Conservation (phyloP, 139 green algal species). For the Picochlorum sp. region DNA sequence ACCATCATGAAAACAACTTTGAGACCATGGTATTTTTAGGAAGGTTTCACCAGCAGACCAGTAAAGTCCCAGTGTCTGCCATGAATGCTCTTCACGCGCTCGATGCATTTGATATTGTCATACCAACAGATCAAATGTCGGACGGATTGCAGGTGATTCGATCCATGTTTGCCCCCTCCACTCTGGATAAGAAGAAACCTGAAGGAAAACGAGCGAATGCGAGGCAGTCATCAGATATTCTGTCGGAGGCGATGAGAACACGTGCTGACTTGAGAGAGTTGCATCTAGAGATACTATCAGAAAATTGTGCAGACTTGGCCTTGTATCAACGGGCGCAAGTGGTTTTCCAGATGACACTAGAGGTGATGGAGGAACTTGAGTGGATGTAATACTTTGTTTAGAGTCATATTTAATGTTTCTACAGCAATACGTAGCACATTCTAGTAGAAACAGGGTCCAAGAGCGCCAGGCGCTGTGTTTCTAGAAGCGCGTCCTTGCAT, state of each 20-base stretch:
- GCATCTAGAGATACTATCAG: neutral
- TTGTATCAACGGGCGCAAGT: neutral
- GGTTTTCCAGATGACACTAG: neutral
- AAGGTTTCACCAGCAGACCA: neutral
- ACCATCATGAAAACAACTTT: neutral
- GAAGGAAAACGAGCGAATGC: neutral
- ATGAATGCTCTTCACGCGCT: neutral
- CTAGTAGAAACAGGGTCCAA: no score
- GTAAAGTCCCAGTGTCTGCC: neutral
- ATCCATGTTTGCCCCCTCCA: neutral
- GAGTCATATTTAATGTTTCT: no score
- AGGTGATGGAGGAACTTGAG: no score
- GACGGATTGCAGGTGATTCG: neutral
- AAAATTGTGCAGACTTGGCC: constrained; percentile 2
- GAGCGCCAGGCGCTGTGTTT: no score
- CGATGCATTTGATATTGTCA: constrained; percentile 4
- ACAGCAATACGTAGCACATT: no score
- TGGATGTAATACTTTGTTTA: no score
- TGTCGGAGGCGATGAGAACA: neutral
- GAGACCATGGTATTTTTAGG: neutral
- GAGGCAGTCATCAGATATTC: neutral
- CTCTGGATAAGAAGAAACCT: neutral
- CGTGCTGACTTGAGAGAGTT: neutral
- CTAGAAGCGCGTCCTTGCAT: no score
- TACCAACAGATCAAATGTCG: neutral